phyloP scores from a whole-genome alignment of 2,329 filamentous ascomycete genomes.

The Phialophora macrospora region DNA sequence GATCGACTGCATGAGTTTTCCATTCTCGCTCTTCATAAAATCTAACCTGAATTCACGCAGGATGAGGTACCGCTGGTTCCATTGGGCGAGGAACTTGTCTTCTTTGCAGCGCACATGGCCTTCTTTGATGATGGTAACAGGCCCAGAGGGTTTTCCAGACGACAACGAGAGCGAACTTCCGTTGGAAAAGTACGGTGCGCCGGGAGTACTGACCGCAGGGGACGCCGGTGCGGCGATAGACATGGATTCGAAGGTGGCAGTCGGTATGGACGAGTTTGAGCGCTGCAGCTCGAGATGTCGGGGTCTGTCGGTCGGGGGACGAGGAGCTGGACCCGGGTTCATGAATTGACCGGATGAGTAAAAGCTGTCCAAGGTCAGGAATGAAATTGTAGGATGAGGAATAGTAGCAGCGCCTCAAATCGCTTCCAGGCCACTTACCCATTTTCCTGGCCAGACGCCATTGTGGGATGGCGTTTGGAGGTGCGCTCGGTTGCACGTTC shows the following conservation, averaged over 20 bases:
- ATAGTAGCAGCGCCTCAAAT: background rate
- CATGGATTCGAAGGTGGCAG: conserved; percentile 72
- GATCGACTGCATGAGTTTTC: conserved; percentile 85
- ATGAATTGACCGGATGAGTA: conserved; percentile 77
- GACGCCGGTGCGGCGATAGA: conserved; percentile 68
- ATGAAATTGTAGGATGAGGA: background rate
- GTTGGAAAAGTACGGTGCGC: conserved; percentile 66
- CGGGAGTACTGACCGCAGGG: conserved; percentile 67
- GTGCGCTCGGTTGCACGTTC: conserved; percentile 20
- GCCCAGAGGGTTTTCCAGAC: conserved; percentile 61
- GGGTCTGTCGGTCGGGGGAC: conserved; percentile 82
- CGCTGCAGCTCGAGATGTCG: conserved; percentile 76
- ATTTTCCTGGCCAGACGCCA: conserved; percentile 34
- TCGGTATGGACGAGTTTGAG: conserved; percentile 71
- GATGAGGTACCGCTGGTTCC: conserved; percentile 89
- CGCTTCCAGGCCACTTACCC: conserved; percentile 23
- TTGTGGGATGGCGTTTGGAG: conserved; percentile 22
- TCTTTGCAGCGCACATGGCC: conserved; percentile 70
- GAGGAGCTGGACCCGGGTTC: conserved; percentile 94
- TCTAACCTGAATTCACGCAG: conserved; percentile 91
- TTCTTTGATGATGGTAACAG: conserved; percentile 74
- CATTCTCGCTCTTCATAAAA: conserved; percentile 88
- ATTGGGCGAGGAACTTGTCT: conserved; percentile 76
- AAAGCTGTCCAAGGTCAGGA: conserved; percentile 50
- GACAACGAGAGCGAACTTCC: conserved; percentile 74